A percentile compares a stretch with the other conserved stretches of the same genome.
Evolutionary conservation across 345 rosid species (phyloP).

Genomic region (rapeseed (Brassica napus)): Da-Ae NC_063448.1:42515001-42515500

Average conservation of each 20-base stretch:
- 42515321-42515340: background rate
- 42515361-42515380: background rate
- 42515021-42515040: background rate
- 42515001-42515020: background rate
- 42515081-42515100: background rate
- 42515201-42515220: conserved; percentile 73
- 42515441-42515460: conserved; percentile 82
- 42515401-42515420: conserved; percentile 58
- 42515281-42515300: conserved; percentile 63
- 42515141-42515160: background rate
- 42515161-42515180: conserved; percentile 4
- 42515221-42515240: conserved; percentile 76
- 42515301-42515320: background rate
- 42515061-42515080: background rate
- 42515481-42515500: conserved; percentile 84
- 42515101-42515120: background rate
- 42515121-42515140: background rate
- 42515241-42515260: conserved; percentile 63
- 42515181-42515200: conserved; percentile 57
- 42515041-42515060: background rate
- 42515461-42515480: conserved; percentile 81
- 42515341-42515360: background rate
- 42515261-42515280: conserved; percentile 59
- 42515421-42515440: conserved; percentile 76
- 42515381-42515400: conserved; percentile 40